A percentile compares a stretch with the other conserved stretches of the same genome.
Conservation (phyloP, 2,329 filamentous ascomycete genomes). For the Colletotrichum tofieldiae region DNA sequence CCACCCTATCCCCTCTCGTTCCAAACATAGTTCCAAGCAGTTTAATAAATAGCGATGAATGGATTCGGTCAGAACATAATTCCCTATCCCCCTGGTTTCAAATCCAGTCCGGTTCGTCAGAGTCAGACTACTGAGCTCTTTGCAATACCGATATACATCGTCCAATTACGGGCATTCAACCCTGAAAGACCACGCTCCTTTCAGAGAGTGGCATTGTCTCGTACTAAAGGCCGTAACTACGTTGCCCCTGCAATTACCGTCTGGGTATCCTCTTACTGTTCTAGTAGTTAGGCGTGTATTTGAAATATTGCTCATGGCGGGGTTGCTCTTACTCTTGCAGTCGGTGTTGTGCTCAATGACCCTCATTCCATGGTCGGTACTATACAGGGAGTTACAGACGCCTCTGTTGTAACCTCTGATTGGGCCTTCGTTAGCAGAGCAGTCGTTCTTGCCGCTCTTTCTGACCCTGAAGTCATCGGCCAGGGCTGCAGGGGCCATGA, state of each 20-base stretch:
- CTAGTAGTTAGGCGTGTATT: slow-evolving; percentile 13
- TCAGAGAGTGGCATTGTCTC: slow-evolving; percentile 6
- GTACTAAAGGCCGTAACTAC: slow-evolving; percentile 5
- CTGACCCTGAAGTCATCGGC: slow-evolving; percentile 14
- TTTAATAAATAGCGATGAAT: too few species aligned
- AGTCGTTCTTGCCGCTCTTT: slow-evolving; percentile 8
- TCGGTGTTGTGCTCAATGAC: slow-evolving; percentile 8
- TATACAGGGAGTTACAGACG: background rate
- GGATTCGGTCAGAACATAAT: too few species aligned
- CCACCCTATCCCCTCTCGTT: too few species aligned
- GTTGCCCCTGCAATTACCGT: slow-evolving; percentile 1
- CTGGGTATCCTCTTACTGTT: slow-evolving; percentile 4
- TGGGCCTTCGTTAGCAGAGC: background rate
- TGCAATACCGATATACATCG: too few species aligned
- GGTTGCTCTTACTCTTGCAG: slow-evolving; percentile 22
- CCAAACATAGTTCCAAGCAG: too few species aligned
- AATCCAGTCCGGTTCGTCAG: too few species aligned
- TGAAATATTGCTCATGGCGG: too few species aligned
- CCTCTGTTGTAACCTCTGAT: background rate
- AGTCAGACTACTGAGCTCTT: too few species aligned
- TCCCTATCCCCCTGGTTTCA: too few species aligned
- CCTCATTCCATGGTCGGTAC: slow-evolving; percentile 7
- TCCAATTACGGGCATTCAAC: too few species aligned
- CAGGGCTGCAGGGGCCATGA: background rate
- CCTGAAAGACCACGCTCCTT: slow-evolving; percentile 2